Base-by-base conservation (phyloP, 23 red algal genomes). In the Chondrus crispus region DNA sequence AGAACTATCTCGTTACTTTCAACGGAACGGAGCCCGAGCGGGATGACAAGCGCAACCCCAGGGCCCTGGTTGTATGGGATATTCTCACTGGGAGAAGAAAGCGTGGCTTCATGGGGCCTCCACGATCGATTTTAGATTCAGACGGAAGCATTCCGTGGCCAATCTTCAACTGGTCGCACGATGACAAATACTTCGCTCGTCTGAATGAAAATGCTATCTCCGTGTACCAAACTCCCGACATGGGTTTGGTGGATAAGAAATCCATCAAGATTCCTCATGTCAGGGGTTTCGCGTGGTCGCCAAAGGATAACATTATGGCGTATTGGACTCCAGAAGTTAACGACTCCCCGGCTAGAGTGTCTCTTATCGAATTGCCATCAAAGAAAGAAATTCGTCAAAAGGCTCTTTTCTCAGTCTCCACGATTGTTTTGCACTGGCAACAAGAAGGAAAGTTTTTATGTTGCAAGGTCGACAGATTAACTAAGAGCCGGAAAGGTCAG, bases 321-420 rank as follows among this genome's bases (percentile, higher is more conserved):
- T 93, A 96, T 68, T 99, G 94, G 93, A 91, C 94, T 22, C 97
- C 97, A 37, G 97, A 99, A 82, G 81, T 93, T 26, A 93, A 88
- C 58, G 92, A 99, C 24, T 79, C 94, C 22, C 97, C 97, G 22
- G 97, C 97, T 39, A 90, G 95, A 57, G 97, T 99, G 10, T 80
- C 85, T 10, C 55, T 99, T 43, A 78, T 99, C 77, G 97, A 99
- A 86, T 71, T 99, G 42, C 97, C 97, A 18, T 96, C 93, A 3
- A 89, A 93, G 45, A 58, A 68, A 12, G 97, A 99, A 74, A 89
- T 99, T 63, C 85, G 97, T 37, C 93, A 99, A 42, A 99, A 99
- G 40, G 97, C 94, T 4, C 78, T 99, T 29, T 99, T 87, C 74
- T 96, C 97, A 43, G 97, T 99, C 10, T 93, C 91, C 29, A 55